Evolutionary conservation across 2,329 filamentous ascomycete species (phyloP), one percentile per base, ranked within the genome.

Genomic region (Corniculantispora saksenae): DNA sequence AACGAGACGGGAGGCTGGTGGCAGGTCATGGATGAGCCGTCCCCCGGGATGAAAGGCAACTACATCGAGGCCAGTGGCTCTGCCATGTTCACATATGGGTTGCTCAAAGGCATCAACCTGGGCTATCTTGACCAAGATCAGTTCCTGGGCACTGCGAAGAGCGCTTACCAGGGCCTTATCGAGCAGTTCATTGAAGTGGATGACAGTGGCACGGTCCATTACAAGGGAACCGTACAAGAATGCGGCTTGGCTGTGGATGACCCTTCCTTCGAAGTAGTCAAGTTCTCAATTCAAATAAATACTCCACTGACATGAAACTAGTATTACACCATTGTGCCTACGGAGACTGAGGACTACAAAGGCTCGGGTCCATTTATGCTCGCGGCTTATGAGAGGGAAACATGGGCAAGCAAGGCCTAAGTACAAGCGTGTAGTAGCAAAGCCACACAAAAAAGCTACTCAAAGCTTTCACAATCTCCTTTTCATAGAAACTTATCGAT

Each of bases 11-110:
- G 84, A 0, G 84, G 83, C 8, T 89, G 86, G 85, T 88, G 84
- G 82, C 74, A 87, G 60, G 76, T 88, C 51, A 84, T 88, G 80
- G 81, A 80, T 68, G 77, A 81, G 64, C 73, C 78, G 29, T 81
- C 83, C 63, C 78, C 81, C 0, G 80, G 79, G 1, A 69, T 73
- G 47, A 67, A 79, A 54, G 84, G 84, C 2, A 89, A 89, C 72
- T 89, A 85, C 72, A 82, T 89, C 56, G 84, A 89, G 75, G 84
- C 83, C 40, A 86, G 84, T 38, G 86, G 81, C 9, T 83, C 83
- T 2, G 85, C 84, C 3, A 85, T 89, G 82, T 88, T 87, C 68
- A 77, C 80, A 0, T 86, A 84, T 63, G 80, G 83, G 0, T 73
- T 86, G 66, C 71, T 86, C 15, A 82, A 79, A 67, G 85, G 73